Percentiles rank a stretch among this genome's conserved stretches.
Evolutionary conservation across 441 rosid species (phyloP).

Genomic region (Adansonia grandidieri): DNA sequence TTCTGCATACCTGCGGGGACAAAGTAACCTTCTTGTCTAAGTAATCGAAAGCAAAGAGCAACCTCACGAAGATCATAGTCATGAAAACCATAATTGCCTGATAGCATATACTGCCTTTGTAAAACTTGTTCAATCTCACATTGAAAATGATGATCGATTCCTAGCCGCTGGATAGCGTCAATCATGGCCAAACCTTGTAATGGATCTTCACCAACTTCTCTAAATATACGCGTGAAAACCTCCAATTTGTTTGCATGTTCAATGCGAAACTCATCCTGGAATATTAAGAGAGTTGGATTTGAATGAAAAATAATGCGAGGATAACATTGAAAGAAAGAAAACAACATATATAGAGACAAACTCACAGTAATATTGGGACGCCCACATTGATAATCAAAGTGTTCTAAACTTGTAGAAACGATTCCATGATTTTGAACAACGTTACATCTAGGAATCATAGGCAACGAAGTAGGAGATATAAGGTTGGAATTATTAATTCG

Average conservation of each 20-base stretch:
- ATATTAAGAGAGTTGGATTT: not conserved
- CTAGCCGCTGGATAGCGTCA: slow-evolving; percentile 54
- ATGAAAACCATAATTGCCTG: not conserved
- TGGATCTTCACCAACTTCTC: slow-evolving; percentile 24
- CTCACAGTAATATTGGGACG: slow-evolving; percentile 15
- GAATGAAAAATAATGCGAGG: not conserved
- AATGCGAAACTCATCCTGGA: slow-evolving; percentile 29
- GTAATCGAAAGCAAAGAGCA: slow-evolving; percentile 56
- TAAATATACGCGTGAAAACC: slow-evolving; percentile 20
- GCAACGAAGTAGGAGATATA: not conserved
- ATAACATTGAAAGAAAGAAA: not conserved
- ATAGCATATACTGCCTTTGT: slow-evolving; percentile 25
- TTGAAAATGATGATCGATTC: slow-evolving; percentile 49
- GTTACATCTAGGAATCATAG: not conserved
- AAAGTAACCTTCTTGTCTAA: slow-evolving; percentile 60
- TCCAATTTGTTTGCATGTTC: slow-evolving; percentile 23
- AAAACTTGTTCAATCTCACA: slow-evolving; percentile 52
- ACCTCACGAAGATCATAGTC: slow-evolving; percentile 37
- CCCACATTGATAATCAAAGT: not conserved
- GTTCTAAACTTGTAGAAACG: not conserved
- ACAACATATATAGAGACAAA: not conserved
- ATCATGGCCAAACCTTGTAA: slow-evolving; percentile 43
- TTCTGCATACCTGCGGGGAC: slow-evolving; percentile 42
- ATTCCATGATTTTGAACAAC: not conserved
- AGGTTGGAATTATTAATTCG: not conserved